Base-by-base conservation (phyloP, 176 grass and related monocot species). In the Musa troglodytarum region DNA sequence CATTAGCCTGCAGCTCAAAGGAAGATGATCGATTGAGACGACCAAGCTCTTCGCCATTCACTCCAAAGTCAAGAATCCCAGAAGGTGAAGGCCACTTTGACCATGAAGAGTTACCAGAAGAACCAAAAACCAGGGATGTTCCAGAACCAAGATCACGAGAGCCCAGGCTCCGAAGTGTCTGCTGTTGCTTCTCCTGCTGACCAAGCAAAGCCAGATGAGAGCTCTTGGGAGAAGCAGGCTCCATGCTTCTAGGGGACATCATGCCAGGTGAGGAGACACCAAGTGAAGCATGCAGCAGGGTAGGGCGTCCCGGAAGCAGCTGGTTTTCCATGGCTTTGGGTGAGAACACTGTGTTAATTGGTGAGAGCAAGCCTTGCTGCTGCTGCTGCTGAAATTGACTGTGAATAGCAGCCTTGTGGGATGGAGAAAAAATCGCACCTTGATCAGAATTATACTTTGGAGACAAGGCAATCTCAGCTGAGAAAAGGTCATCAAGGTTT, bases 401-500 rank as follows among this genome's bases (percentile, higher is more conserved):
- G 22, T 89, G 84, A 22, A 96, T 84, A 64, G 83, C 86, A 86
- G 79, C 69, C 73, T 87, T 96, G 77, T 96, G 88, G 3, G 92
- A 96, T 21, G 92, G 86, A 8, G 88, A 92, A 70, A 91, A 96
- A 43, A 87, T 76, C 52, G 81, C 72, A 51, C 88, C 88, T 76
- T 96, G 88, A 53, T 92, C 88, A 49, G 84, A 83, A 71, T 80
- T 76, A 73, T 96, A 92, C 75, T 86, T 91, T 0, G 89, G 92
- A 57, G 92, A 92, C 0, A 77, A 85, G 55, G 84, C 68, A 74
- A 92, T 96, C 82, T 96, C 92, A 11, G 89, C 78, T 3, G 88
- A 92, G 73, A 92, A 96, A 64, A 96, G 84, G 74, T 96, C 84
- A 71, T 96, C 92, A 63, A 96, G 74, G 17, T 70, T 50, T n/a